These are phyloP conservation scores for Monosporozyma siamensis DNA, from an alignment of 805 yeast genomes.

Conservation along the genomic window DNA sequence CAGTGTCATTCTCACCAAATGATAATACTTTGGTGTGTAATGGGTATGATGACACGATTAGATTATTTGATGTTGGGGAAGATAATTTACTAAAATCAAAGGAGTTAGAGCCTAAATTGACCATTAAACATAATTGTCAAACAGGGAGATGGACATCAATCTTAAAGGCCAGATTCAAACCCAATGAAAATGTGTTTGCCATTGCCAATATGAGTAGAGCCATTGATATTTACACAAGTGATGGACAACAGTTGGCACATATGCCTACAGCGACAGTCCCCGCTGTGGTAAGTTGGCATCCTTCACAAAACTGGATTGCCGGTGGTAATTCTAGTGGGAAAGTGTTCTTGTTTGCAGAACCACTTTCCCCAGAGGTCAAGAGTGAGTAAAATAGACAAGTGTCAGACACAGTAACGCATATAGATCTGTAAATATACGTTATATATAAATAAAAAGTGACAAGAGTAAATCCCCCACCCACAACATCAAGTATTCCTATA, in stretches of 20 bases:
- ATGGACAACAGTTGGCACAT: slow-evolving; percentile 74
- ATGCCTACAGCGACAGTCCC: slow-evolving; percentile 83
- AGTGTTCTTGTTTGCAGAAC: slow-evolving; percentile 40
- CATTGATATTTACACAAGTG: slow-evolving; percentile 69
- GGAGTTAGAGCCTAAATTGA: slow-evolving; percentile 49
- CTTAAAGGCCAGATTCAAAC: slow-evolving; percentile 81
- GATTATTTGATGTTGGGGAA: slow-evolving; percentile 51
- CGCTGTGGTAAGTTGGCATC: slow-evolving; percentile 79
- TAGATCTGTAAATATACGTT: neutral
- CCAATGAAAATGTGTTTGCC: slow-evolving; percentile 63
- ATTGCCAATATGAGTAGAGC: slow-evolving; percentile 91
- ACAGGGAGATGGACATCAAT: slow-evolving; percentile 97
- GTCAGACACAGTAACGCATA: neutral
- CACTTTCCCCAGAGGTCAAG: neutral
- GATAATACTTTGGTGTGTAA: slow-evolving; percentile 70
- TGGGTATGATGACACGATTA: slow-evolving; percentile 83
- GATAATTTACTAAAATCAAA: slow-evolving; percentile 2
- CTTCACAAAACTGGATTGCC: slow-evolving; percentile 76
- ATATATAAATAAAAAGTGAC: neutral
- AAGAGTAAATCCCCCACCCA: no score
- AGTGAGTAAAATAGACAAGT: neutral
- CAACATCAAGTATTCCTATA: no score
- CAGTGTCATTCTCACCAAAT: slow-evolving; percentile 67
- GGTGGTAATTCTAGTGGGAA: slow-evolving; percentile 97
- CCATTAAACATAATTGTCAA: slow-evolving; percentile 83